Percentiles rank a stretch among this genome's conserved stretches.
Conservation (phyloP, 2,329 filamentous ascomycete species). For the Colletotrichum plurivorum region DNA sequence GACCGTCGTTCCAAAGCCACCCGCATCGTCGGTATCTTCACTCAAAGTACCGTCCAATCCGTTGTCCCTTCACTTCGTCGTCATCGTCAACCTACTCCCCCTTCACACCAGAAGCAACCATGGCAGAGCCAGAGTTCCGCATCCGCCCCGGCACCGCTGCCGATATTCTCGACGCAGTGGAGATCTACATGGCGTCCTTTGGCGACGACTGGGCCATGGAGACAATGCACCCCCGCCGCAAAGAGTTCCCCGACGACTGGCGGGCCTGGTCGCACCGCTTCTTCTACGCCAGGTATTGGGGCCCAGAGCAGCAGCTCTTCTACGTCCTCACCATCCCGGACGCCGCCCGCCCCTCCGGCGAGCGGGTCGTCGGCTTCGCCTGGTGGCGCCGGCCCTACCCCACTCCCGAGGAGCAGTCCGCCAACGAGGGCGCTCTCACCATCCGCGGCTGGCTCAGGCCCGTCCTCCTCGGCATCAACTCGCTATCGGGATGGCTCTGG, state of each 20-base stretch:
- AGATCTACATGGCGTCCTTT: constrained; percentile 50
- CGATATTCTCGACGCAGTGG: constrained; percentile 46
- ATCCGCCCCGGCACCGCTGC: constrained; percentile 50
- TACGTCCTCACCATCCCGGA: constrained; percentile 46
- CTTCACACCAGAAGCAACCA: neutral
- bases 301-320: constrained; percentile 46
- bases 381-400: constrained; percentile 51
- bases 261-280: constrained; percentile 44
- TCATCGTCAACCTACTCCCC: neutral
- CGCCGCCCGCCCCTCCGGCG: constrained; percentile 34
- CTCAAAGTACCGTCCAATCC: neutral
- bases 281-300: constrained; percentile 52
- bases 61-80: constrained; percentile 1
- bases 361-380: constrained; percentile 48
- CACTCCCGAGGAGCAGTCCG: constrained; percentile 25
- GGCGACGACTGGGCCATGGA: constrained; percentile 48
- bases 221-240: constrained; percentile 49
- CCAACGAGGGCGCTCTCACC: constrained; percentile 35
- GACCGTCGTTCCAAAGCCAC: constrained; percentile 9
- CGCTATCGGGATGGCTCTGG: constrained; percentile 45
- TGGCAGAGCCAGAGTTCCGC: constrained; percentile 41
- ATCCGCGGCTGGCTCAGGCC: constrained; percentile 48
- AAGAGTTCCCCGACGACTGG: constrained; percentile 43
- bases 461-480: constrained; percentile 44
- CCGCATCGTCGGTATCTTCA: constrained; percentile 1